phyloP scores from a whole-genome alignment of 495 filamentous ascomycete species.

The Tuber calosporum region DNA sequence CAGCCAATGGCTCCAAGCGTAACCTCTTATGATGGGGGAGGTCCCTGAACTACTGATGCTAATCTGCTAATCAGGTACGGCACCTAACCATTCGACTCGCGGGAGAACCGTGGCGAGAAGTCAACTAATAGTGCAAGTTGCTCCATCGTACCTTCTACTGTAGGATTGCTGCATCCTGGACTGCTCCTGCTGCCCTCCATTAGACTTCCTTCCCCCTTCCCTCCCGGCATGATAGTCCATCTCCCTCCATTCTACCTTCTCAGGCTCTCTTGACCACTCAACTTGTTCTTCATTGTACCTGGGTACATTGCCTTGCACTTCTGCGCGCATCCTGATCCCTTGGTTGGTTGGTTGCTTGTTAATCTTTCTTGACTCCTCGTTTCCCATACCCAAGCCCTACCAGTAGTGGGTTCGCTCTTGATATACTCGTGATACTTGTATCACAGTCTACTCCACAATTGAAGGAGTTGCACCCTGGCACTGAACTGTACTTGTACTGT shows the following conservation, averaged over 20 bases:
- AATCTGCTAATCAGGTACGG: not conserved
- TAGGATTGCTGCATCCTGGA: not conserved
- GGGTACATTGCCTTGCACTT: slow-evolving; percentile 2
- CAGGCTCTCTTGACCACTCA: not conserved
- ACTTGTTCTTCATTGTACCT: not conserved
- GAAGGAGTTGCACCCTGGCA: not conserved
- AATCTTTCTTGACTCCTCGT: not conserved
- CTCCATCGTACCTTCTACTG: not conserved
- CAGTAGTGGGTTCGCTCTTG: not conserved
- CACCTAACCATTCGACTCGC: not conserved
- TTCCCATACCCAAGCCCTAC: not conserved
- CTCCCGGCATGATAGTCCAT: not conserved
- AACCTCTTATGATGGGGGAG: not conserved
- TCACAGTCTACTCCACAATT: not conserved
- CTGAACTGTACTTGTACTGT: no score
- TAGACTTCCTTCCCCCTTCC: not conserved
- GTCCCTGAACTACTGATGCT: not conserved
- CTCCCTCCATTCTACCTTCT: not conserved
- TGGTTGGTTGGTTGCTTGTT: not conserved
- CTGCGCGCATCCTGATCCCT: not conserved
- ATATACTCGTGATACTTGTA: not conserved
- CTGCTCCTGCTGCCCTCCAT: not conserved
- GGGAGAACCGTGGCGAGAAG: not conserved
- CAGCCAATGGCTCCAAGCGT: not conserved
- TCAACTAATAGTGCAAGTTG: not conserved